These are phyloP conservation scores for Gossypium thurberi DNA, from an alignment of 345 rosid genomes.

Conservation along the genomic window DNA sequence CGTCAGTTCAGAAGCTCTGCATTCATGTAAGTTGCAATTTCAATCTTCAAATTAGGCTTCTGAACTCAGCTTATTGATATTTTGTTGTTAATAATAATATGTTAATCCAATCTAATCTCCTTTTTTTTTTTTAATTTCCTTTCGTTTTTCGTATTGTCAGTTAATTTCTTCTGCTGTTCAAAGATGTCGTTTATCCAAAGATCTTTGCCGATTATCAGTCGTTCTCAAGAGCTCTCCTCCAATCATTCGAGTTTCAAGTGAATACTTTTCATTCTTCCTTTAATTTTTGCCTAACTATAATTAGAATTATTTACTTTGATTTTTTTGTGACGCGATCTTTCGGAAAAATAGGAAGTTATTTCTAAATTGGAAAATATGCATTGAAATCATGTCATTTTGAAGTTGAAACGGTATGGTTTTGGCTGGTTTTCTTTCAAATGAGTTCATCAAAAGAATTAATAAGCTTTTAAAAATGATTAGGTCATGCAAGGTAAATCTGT, in stretches of 20 bases:
- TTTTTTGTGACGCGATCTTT: background rate
- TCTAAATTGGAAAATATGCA: background rate
- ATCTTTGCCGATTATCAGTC: slow-evolving; percentile 62
- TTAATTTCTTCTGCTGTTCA: slow-evolving; percentile 60
- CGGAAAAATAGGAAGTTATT: background rate
- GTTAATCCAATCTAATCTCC: background rate
- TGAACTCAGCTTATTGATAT: background rate
- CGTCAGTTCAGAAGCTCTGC: slow-evolving; percentile 28
- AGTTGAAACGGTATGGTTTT: background rate
- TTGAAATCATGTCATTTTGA: background rate
- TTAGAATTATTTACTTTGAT: background rate
- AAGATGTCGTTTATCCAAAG: slow-evolving; percentile 66
- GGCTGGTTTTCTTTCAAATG: background rate
- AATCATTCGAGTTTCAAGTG: slow-evolving; percentile 49
- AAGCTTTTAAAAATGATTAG: background rate
- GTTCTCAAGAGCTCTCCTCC: slow-evolving; percentile 37
- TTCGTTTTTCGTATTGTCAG: slow-evolving; percentile 28
- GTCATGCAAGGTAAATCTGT: background rate
- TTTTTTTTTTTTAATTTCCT: background rate
- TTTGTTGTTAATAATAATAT: background rate
- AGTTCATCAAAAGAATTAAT: background rate
- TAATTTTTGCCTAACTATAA: background rate
- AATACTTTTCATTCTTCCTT: slow-evolving; percentile 6
- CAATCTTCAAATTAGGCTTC: background rate
- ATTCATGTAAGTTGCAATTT: slow-evolving; percentile 19